These are phyloP conservation scores for Trematosphaeria pertusa DNA, from an alignment of 2,329 filamentous ascomycete genomes.

Conservation along the genomic window DNA sequence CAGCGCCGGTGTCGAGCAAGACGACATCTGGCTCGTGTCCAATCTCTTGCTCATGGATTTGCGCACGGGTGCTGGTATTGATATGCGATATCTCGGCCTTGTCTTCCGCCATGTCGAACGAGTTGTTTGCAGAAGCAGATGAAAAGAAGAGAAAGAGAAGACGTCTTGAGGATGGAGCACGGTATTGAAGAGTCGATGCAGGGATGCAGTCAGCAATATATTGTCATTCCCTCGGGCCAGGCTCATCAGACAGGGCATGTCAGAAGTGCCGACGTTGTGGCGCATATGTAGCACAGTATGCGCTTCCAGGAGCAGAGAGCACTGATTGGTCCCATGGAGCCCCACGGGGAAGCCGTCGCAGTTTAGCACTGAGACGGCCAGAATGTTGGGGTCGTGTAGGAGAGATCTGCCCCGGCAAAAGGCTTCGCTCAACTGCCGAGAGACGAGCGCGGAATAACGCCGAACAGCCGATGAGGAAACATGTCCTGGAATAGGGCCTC, in stretches of 20 bases:
- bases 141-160: not conserved
- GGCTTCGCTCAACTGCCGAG: no score
- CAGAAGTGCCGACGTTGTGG: no score
- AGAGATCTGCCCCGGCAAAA: no score
- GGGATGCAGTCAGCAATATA: constrained; percentile 4
- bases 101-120: constrained; percentile 9
- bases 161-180: not conserved
- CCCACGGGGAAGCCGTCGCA: not conserved
- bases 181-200: not conserved
- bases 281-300: not conserved
- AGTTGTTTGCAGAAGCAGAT: not conserved
- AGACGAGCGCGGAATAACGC: no score
- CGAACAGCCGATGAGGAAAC: no score
- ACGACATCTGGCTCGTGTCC: constrained; percentile 27
- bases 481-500: no score
- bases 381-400: not conserved
- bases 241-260: not conserved
- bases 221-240: not conserved
- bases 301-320: not conserved
- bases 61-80: constrained; percentile 13
- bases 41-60: constrained; percentile 26
- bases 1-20: constrained; percentile 28
- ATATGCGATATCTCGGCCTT: constrained; percentile 12
- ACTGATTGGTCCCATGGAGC: not conserved
- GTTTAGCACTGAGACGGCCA: not conserved